These are phyloP conservation scores for Colletotrichum lentis DNA, from an alignment of 2,329 filamentous ascomycete species.

Conservation along the genomic window DNA sequence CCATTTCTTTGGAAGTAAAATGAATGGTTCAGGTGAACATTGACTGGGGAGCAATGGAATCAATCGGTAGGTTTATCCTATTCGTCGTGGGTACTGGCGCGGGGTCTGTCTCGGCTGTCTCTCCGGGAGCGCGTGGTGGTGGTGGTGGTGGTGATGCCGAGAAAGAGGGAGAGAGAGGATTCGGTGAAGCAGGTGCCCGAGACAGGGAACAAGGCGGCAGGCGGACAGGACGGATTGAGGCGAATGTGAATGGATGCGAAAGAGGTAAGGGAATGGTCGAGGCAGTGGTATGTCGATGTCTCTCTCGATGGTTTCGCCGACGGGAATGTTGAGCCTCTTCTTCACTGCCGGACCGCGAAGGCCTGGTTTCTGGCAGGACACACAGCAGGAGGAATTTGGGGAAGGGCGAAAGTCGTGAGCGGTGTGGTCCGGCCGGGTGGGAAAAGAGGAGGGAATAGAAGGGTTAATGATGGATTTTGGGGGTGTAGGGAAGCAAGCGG, in stretches of 20 bases:
- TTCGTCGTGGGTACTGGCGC: slow-evolving; percentile 12
- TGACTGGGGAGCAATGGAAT: slow-evolving; percentile 14
- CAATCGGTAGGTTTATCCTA: not conserved
- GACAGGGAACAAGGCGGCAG: slow-evolving; percentile 21
- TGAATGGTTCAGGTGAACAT: slow-evolving; percentile 2
- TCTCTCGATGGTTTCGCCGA: not conserved
- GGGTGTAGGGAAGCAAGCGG: slow-evolving; percentile 25
- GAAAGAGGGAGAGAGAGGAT: slow-evolving; percentile 1
- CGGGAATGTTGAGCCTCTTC: slow-evolving; percentile 8
- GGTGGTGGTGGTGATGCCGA: too few relatives aligned
- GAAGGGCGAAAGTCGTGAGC: slow-evolving; percentile 27
- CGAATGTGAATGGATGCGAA: not conserved
- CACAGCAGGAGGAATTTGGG: slow-evolving; percentile 19
- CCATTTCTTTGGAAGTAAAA: slow-evolving; percentile 59
- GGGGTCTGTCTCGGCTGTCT: slow-evolving; percentile 37
- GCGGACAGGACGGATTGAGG: not conserved
- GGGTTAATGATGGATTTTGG: slow-evolving; percentile 37
- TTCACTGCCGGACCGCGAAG: slow-evolving; percentile 33
- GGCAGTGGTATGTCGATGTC: slow-evolving; percentile 8
- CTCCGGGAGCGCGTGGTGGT: slow-evolving; percentile 37
- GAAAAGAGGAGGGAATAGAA: slow-evolving; percentile 32
- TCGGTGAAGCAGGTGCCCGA: slow-evolving; percentile 29
- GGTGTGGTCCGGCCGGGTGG: slow-evolving; percentile 10
- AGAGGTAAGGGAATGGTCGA: not conserved
- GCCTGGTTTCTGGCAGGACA: slow-evolving; percentile 28